A percentile compares a stretch with the other conserved stretches of the same genome.
Evolutionary conservation across 805 yeast species (phyloP).

Genomic region (Ogataea salicorniae): DNA sequence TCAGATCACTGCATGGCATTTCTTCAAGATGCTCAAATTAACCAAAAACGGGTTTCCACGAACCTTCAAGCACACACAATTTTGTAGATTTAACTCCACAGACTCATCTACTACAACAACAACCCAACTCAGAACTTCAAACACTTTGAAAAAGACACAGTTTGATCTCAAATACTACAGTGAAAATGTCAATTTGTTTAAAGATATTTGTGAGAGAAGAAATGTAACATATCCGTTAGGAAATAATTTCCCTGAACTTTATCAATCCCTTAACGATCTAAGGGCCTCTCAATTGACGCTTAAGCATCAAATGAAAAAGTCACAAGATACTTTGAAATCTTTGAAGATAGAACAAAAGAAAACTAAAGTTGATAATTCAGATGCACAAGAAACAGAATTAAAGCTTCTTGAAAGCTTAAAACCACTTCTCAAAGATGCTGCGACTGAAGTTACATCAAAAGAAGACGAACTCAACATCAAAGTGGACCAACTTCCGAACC

Average conservation of each 20-base stretch:
- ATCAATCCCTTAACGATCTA: conserved; percentile 8
- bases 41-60: too few relatives aligned
- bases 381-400: conserved; percentile 8
- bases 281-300: conserved; percentile 13
- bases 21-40: too few relatives aligned
- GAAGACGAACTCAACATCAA: conserved; percentile 34
- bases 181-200: conserved; percentile 24
- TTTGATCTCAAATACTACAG: conserved; percentile 32
- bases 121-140: conserved; percentile 19
- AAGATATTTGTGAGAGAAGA: conserved; percentile 30
- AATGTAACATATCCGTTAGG: conserved; percentile 25
- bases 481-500: conserved; percentile 59
- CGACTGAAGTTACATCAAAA: conserved; percentile 21
- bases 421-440: conserved; percentile 26
- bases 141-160: conserved; percentile 29
- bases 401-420: conserved; percentile 23
- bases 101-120: neutral
- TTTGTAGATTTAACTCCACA: neutral
- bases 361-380: conserved; percentile 2
- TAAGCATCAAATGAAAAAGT: conserved; percentile 19
- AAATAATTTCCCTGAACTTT: conserved; percentile 17
- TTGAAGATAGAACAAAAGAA: conserved; percentile 15
- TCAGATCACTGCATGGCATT: too few relatives aligned
- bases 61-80: too few relatives aligned
- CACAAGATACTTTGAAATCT: conserved; percentile 17